Conservation (phyloP, 176 grass and related monocot species). For the Lolium perenne region DNA sequence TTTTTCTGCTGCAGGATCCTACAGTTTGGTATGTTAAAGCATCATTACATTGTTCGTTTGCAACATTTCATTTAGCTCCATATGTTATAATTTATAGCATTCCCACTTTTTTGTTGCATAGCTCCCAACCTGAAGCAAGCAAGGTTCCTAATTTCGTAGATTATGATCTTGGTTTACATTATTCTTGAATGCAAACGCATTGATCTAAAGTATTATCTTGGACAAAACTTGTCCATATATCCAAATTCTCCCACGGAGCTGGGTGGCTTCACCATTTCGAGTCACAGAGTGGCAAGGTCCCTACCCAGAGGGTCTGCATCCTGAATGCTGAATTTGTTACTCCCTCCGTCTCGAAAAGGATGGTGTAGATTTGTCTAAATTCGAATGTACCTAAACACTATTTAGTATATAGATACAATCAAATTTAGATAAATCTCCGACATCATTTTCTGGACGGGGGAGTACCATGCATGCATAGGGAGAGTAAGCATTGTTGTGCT, state of each 20-base stretch:
- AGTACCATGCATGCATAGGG: too few relatives aligned
- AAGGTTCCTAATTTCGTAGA: neutral
- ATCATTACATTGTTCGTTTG: neutral
- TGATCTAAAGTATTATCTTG: neutral
- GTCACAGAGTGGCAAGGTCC: neutral
- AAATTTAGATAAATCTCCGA: too few relatives aligned
- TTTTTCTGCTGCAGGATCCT: neutral
- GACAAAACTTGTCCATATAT: neutral
- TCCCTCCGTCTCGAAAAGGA: neutral
- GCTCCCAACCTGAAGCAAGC: neutral
- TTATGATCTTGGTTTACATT: neutral
- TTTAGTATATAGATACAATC: too few relatives aligned
- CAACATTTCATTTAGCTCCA: too few relatives aligned
- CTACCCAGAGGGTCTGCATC: neutral
- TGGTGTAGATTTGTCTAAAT: neutral
- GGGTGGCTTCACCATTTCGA: neutral
- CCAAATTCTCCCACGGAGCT: neutral
- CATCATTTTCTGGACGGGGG: too few relatives aligned
- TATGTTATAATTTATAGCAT: neutral
- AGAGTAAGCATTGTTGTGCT: too few relatives aligned
- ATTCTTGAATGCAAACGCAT: neutral
- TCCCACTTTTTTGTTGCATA: neutral
- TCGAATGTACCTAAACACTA: too few relatives aligned
- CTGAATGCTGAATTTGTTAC: too few relatives aligned
- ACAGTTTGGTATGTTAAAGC: constrained; percentile 5